Base-by-base conservation (phyloP, 805 yeast genomes). In the Ogataea philodendri region DNA sequence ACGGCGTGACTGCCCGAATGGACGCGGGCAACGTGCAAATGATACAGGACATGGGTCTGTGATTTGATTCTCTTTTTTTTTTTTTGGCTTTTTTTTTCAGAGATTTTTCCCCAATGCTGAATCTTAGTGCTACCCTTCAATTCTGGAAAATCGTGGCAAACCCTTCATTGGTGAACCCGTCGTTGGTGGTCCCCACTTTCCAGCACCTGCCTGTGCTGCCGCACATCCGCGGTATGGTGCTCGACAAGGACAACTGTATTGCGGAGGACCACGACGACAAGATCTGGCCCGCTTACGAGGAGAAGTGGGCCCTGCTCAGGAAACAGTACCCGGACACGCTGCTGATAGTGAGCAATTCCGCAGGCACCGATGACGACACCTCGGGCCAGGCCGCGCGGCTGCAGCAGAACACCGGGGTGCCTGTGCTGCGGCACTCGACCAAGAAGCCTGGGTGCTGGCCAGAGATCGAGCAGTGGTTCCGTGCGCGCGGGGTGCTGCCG, bases 221-320 rank as follows among this genome's bases (percentile, higher is more conserved):
- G n/a, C 49, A 49, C 5, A 82, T 85, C 39, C 81, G 76, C 51
- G 95, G 88, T 0, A 71, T 89, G 2, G 90, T 93, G 0, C 66
- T 93, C 16, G 98, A 93, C 55, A 93, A 93, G 57, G 98, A 93
- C 62, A 93, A 93, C 59, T 90, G 97, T 54, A 84, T 93, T 57
- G 95, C 98, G 5, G 72, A 74, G 40, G 89, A 89, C 22, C 84
- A 85, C 37, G 84, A 78, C 41, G 83, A 81, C 41, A 72, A 76
- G 40, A 84, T 90, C 1, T 88, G 86, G 84, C 87, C 84, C 0
- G 84, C 65, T 2, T 89, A 88, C 45, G 46, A 53, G 48, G 59
- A 58, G 7, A 61, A 66, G 26, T 87, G 93, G 87, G 59, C 63
- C 5, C 48, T 55, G n/a, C 59, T 86, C 32, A 66, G 67, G 26